Base-by-base conservation (phyloP, 1,139 yeast genomes). In the Kodamaea ohmeri region DNA sequence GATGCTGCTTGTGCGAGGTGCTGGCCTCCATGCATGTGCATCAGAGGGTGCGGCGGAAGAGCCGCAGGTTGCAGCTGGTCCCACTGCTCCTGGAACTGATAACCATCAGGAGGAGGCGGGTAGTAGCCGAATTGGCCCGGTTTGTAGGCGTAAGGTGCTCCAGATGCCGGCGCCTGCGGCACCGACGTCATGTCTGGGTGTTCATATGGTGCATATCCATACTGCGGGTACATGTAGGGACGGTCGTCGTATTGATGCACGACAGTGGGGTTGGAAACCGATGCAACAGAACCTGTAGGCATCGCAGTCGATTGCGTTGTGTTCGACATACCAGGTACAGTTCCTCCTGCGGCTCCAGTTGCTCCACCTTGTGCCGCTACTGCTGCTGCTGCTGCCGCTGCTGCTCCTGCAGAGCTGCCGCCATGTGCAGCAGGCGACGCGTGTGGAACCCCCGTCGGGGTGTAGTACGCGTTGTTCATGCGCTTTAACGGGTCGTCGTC, bases 211-310 rank as follows among this genome's bases (percentile, higher is more conserved):
- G 38, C 38, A 22, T 36, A 36, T 29, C 34, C 39, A 18, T 35
- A 39, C 32, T 39, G 42, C n/a, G 38, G 42, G 22, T 35, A 35
- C 15, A 26, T 29, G 20, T 35, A 36, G 6, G 33, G 39, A 4
- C 39, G 18, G 9, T 36, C 39, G 12, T 36, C 39, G n/a, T 30
- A 30, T 25, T 6, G 7, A n/a, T n/a, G n/a, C n/a, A n/a, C n/a
- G n/a, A n/a, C n/a, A 26, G 29, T 6, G 18, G 29, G 32, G 12
- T 9, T 12, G 20, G 32, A 13, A 11, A 6, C 26, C n/a, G 29
- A 11, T 11, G 24, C 24, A 14, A 27, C 25, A 9, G 31, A 25
- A 19, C 35, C 31, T 11, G 35, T 9, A 19, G 31, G 26, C 25
- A 31, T 20, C 15, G 35, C 21, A 19, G 19, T 19, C 29, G 24